Percentiles rank a stretch among this genome's conserved stretches.
These are phyloP conservation scores for Dictyostelium brefeldianum DNA, from an alignment of 78 protist genomes.

Conservation along the genomic window DNA sequence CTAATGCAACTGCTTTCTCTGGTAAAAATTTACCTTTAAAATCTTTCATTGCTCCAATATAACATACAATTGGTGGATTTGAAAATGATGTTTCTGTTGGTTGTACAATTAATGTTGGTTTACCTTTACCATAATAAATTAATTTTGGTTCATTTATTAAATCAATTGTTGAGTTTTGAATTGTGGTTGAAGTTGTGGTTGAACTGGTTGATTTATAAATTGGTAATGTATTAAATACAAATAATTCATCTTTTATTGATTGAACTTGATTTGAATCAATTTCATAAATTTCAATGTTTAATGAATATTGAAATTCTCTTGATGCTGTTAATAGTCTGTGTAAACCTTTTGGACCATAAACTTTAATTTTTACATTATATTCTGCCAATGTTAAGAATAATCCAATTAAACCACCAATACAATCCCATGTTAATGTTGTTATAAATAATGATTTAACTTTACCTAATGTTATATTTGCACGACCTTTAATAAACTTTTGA, in stretches of 20 bases:
- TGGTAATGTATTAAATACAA: constrained; percentile 16
- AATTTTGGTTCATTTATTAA: not conserved
- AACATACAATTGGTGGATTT: constrained; percentile 21
- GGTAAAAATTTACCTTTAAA: constrained; percentile 77
- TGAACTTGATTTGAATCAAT: constrained; percentile 1
- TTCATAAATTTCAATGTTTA: constrained; percentile 12
- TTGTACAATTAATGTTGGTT: not conserved
- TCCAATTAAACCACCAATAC: constrained; percentile 74
- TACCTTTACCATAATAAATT: not conserved
- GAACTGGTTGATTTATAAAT: not conserved
- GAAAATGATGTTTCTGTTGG: not conserved
- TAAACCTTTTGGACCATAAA: constrained; percentile 70
- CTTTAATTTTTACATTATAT: not conserved
- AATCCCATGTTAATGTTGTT: constrained; percentile 34
- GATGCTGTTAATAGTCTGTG: constrained; percentile 37
- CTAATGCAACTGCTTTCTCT: constrained; percentile 77
- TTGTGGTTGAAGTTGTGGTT: not conserved
- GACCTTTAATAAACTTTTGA: constrained; percentile 61
- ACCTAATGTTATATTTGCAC: constrained; percentile 2
- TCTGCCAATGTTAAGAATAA: constrained; percentile 30
- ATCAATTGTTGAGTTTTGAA: not conserved
- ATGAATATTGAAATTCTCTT: constrained; percentile 24
- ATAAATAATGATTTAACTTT: constrained; percentile 28
- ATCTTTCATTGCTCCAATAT: constrained; percentile 31
- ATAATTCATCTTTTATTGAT: constrained; percentile 1